Evolutionary conservation across 2,329 filamentous ascomycete species (phyloP), one percentile per base, ranked within the genome.

Genomic region (Didymella glomerata): DNA sequence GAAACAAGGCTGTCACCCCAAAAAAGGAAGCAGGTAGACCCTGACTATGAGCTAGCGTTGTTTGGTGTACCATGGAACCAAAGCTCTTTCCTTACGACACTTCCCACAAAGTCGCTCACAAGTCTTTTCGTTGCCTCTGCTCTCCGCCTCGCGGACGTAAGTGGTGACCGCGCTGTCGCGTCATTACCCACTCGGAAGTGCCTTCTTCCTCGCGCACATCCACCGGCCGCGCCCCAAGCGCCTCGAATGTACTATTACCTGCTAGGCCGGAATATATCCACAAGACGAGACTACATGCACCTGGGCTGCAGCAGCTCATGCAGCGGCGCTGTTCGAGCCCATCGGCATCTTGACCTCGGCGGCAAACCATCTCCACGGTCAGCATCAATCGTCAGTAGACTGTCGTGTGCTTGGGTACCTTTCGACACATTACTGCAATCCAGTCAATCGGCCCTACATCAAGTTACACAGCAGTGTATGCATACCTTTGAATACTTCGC

Each of bases 161-260:
- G 5, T n/a, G 32, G 16, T 24, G n/a, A 7, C 1, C 9, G 6
- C 34, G 8, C 24, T 25, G 13, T 47, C 34, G n/a, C 28, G 32
- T 40, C 48, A 47, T 5, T 16, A 13, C 1, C 18, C n/a, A 36
- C 18, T 48, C 36, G 36, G 24, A n/a, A 13, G 42, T 28, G 11
- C 22, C 22, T 42, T 36, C 13, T 24, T 20, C 10, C 25, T 48
- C 3, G 7, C 22, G 36, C 10, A 20, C 22, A 52, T 36, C 18
- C 27, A 30, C 14, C 27, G 13, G 45, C n/a, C 28, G 48, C 54
- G 54, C 48, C 25, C 44, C 28, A 52, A 38, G 48, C 54, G 54
- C 54, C 14, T 41, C 36, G 36, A 30, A 32, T 13, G 25, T 48
- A 28, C 54, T 27, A 44, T 16, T 7, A 8, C 20, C 18, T 48